Evolutionary conservation across 805 yeast species (phyloP), one percentile per base, ranked within the genome.

Genomic region (Wickerhamomyces xylosicus): DNA sequence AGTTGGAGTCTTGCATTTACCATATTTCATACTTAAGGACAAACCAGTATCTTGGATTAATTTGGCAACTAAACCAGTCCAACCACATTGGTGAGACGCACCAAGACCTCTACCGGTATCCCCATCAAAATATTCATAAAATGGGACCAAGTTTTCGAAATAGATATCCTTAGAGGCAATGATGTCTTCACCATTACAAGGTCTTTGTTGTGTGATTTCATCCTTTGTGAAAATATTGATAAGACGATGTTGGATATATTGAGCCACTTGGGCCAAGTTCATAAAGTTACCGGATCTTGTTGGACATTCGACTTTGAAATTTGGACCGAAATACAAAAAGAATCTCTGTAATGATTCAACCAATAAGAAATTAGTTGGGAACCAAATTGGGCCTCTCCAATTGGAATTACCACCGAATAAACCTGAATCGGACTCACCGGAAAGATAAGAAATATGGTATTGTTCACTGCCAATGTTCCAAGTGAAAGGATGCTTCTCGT

Each of bases 341-440:
- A 85, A 85, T 50, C 95, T 70, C 61, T 87, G 92, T 49, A 87
- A 66, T 0, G 95, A 77, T 63, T 87, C 97, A 41, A 87, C 85
- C 31, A 87, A 64, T 44, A 87, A 64, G 59, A 87, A 87, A 53
- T 82, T 87, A 11, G 85, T 85, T 17, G 97, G 95, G 69, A 87
- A 86, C 97, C 97, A 87, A 49, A 87, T 86, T 14, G 97, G 96
- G 3, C 97, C 97, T 59, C 97, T 72, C 97, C 97, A 87, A 61
- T 87, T 87, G 18, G 95, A 86, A 58, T 87, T 87, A 42, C 97
- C 97, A 37, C 97, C 97, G 69, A 87, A 87, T 74, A 89, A 74
- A 5, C 95, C 95, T 5, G 94, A 80, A 55, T 85, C 90, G 21
- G 94, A 82, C 54, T 85, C 95, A 22, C 95, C 95, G 5, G 95